These are phyloP conservation scores for Metschnikowia reukaufii DNA, from an alignment of 805 yeast genomes.

Conservation along the genomic window DNA sequence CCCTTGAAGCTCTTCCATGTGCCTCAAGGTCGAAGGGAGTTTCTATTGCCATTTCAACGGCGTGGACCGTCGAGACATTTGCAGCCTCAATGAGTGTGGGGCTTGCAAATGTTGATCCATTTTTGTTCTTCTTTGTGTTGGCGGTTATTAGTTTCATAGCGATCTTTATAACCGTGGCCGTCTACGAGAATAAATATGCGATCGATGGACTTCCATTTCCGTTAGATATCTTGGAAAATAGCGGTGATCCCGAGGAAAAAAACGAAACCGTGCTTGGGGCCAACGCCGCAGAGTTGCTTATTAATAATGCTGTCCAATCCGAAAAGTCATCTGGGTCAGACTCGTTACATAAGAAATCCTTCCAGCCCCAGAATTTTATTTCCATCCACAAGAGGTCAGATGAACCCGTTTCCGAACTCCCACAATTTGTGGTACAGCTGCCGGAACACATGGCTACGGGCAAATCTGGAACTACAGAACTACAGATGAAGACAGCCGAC, in stretches of 20 bases:
- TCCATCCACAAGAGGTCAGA: constrained; percentile 6
- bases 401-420: constrained; percentile 1
- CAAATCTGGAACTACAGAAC: constrained; percentile 8
- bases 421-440: constrained; percentile 4
- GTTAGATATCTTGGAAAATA: background rate
- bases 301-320: constrained; percentile 30
- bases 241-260: constrained; percentile 4
- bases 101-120: constrained; percentile 5
- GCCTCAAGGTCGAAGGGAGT: constrained; percentile 35
- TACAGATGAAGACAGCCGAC: constrained; percentile 13
- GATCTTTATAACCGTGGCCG: constrained; percentile 1
- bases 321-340: background rate
- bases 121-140: constrained; percentile 6
- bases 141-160: constrained; percentile 3
- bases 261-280: background rate
- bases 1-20: constrained; percentile 49
- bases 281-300: background rate
- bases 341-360: constrained; percentile 2
- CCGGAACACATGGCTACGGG: constrained; percentile 9
- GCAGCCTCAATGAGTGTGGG: constrained; percentile 6
- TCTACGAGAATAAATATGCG: background rate
- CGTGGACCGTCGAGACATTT: constrained; percentile 10
- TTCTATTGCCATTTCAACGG: constrained; percentile 13
- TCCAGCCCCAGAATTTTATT: constrained; percentile 13
- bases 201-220: constrained; percentile 10